Base-by-base conservation (phyloP, 2,329 filamentous ascomycete species). In the Apiospora pterosperma region DNA sequence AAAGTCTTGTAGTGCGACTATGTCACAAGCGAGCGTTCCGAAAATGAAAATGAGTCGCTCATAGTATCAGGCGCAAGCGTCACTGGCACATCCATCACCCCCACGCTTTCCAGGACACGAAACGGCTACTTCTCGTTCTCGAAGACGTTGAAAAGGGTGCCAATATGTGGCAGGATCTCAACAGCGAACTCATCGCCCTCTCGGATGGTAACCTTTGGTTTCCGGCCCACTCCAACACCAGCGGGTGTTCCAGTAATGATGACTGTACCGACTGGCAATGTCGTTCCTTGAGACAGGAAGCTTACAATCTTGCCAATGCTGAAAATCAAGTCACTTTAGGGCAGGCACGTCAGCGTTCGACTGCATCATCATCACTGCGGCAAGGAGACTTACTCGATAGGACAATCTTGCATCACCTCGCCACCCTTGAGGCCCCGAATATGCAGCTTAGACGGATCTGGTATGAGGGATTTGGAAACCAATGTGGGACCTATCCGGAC, bases 401-500 rank as follows among this genome's bases (percentile, higher is more conserved):
- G 66, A 38, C 71, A 79, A 64, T 82, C 80, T 72, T 87, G 85
- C 72, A 87, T 73, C 14, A 83, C 78, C 34, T 79, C 77, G 12
- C 81, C 83, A 68, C 86, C 86, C 76, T 84, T 81, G 21, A 80
- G 62, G 5, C 81, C 81, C 38, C 77, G 76, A 63, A 84, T 69
- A 3, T 72, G 67, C 38, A 84, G 71, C 64, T 74, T 73, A 2
- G 75, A 73, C 4, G 79, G 77, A 67, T 85, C 79, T 4, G 77
- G 74, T 48, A 84, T 73, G 2, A 77, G 66, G 4, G 74, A 70
- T 36, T 76, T 76, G 0, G 79, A 84, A 14, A 84, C 85, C 5
- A 87, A 70, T 1, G 79, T 78, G 2, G 84, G 85, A 1, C 82
- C 84, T 34, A 86, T n/a, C n/a, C n/a, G n/a, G n/a, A n/a, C n/a